A percentile compares a stretch with the other conserved stretches of the same genome.
Evolutionary conservation across 139 green algal genomes (phyloP).

Genomic region (Tetradesmus obliquus): DNA sequence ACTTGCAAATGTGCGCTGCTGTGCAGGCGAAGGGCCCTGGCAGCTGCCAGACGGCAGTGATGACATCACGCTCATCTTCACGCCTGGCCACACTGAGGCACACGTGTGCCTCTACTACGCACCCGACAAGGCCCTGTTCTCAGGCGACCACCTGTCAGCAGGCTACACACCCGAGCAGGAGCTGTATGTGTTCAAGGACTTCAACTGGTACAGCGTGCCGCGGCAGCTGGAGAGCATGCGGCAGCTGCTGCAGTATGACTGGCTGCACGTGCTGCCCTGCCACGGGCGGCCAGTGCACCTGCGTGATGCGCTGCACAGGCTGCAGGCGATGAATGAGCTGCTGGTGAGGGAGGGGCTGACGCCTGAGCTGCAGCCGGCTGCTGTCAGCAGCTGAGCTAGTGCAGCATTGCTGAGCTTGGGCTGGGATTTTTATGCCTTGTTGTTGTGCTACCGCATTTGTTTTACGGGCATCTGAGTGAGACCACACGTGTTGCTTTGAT

Average conservation of each 20-base stretch:
- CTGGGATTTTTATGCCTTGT: too few relatives aligned
- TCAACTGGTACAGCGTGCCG: constrained; percentile 59
- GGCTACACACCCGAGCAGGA: constrained; percentile 9
- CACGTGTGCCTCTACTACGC: constrained; percentile 72
- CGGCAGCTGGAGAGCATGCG: constrained; percentile 71
- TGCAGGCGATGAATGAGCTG: constrained; percentile 49
- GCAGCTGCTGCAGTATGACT: constrained; percentile 69
- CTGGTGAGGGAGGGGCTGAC: constrained; percentile 16
- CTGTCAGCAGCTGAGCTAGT: neutral
- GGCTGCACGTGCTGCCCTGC: constrained; percentile 79
- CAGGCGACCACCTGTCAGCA: constrained; percentile 56
- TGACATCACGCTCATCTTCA: constrained; percentile 75
- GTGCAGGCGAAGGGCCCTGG: constrained; percentile 74
- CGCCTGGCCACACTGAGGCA: constrained; percentile 81
- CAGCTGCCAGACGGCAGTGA: constrained; percentile 50
- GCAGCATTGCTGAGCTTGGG: too few relatives aligned
- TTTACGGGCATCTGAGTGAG: too few relatives aligned
- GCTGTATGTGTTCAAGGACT: constrained; percentile 53
- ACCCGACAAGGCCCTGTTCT: constrained; percentile 65
- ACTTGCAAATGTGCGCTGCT: constrained; percentile 56
- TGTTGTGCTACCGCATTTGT: too few relatives aligned
- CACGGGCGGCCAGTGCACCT: constrained; percentile 57
- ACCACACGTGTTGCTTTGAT: too few relatives aligned
- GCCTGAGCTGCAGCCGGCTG: neutral
- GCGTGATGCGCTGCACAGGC: constrained; percentile 47